Percentiles rank a stretch among this genome's conserved stretches.
phyloP scores from a whole-genome alignment of 2,329 filamentous ascomycete species.

The Leptographium radiaticola region DNA sequence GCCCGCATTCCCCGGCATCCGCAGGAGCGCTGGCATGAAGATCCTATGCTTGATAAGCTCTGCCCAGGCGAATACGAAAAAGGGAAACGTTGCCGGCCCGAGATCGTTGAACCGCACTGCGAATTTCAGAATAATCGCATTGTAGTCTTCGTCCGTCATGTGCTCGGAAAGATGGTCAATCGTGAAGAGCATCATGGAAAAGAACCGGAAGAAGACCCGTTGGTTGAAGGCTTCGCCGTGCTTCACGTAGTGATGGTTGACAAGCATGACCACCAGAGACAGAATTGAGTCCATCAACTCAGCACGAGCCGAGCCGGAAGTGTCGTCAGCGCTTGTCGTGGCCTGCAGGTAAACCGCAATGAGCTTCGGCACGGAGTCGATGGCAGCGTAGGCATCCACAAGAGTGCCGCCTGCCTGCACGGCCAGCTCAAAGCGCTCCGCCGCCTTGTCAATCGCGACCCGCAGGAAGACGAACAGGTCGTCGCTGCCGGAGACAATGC shows the following conservation, averaged over 20 bases:
- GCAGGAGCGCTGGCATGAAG: constrained; percentile 69
- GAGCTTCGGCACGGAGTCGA: constrained; percentile 75
- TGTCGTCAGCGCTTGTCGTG: constrained; percentile 45
- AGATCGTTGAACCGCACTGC: constrained; percentile 59
- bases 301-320: constrained; percentile 39
- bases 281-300: constrained; percentile 67
- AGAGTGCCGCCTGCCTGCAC: constrained; percentile 47
- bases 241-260: constrained; percentile 75
- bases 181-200: constrained; percentile 63
- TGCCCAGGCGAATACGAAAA: constrained; percentile 78
- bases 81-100: constrained; percentile 64
- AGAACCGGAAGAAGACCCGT: constrained; percentile 80
- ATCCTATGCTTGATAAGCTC: constrained; percentile 70
- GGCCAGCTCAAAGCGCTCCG: constrained; percentile 64
- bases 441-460: constrained; percentile 65
- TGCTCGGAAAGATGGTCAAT: constrained; percentile 35
- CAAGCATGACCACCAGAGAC: constrained; percentile 62
- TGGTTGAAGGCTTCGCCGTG: constrained; percentile 74
- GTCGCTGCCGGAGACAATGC: constrained; percentile 60
- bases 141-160: constrained; percentile 45
- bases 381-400: constrained; percentile 41
- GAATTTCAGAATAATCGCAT: constrained; percentile 59
- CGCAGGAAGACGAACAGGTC: constrained; percentile 71
- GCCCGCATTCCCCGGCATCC: constrained; percentile 52
- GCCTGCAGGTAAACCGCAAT: constrained; percentile 64